These are phyloP conservation scores for Fusarium robinianum DNA, from an alignment of 2,329 filamentous ascomycete species.

Conservation along the genomic window DNA sequence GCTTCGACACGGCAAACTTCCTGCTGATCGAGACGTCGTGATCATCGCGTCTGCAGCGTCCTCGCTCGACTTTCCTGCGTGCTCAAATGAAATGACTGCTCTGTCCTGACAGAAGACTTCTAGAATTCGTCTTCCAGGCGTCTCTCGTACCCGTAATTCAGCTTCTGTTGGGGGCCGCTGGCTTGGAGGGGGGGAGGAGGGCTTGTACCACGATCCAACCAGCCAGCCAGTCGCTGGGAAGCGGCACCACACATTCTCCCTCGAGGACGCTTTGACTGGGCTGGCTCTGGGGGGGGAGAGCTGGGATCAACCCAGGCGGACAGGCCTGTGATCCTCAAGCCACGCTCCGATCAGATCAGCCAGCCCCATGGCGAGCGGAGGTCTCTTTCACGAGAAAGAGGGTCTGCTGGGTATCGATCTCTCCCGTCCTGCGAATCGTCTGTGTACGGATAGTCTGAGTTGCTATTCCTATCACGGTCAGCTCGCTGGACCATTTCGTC, in stretches of 20 bases:
- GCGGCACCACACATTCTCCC: neutral
- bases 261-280: no score
- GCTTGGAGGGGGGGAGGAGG: neutral
- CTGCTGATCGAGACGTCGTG: slow-evolving; percentile 8
- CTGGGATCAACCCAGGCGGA: slow-evolving; percentile 31
- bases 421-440: slow-evolving; percentile 15
- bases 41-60: slow-evolving; percentile 16
- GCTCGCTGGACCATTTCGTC: slow-evolving; percentile 4
- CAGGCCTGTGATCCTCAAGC: slow-evolving; percentile 36
- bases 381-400: neutral
- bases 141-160: slow-evolving; percentile 5
- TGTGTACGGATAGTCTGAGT: slow-evolving; percentile 2
- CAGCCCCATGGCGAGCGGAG: slow-evolving; percentile 12
- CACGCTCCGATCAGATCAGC: slow-evolving; percentile 38
- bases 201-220: neutral
- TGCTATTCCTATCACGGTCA: slow-evolving; percentile 30
- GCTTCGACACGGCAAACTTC: slow-evolving; percentile 1
- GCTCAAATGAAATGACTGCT: neutral
- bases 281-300: slow-evolving; percentile 2
- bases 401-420: slow-evolving; percentile 23
- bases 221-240: neutral
- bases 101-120: slow-evolving; percentile 24
- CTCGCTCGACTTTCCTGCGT: slow-evolving; percentile 1
- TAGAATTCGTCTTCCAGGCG: slow-evolving; percentile 18
- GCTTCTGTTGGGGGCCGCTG: slow-evolving; percentile 2